These are phyloP conservation scores for Rubroshorea leprosula DNA, from an alignment of 345 rosid genomes.

Conservation along the genomic window DNA sequence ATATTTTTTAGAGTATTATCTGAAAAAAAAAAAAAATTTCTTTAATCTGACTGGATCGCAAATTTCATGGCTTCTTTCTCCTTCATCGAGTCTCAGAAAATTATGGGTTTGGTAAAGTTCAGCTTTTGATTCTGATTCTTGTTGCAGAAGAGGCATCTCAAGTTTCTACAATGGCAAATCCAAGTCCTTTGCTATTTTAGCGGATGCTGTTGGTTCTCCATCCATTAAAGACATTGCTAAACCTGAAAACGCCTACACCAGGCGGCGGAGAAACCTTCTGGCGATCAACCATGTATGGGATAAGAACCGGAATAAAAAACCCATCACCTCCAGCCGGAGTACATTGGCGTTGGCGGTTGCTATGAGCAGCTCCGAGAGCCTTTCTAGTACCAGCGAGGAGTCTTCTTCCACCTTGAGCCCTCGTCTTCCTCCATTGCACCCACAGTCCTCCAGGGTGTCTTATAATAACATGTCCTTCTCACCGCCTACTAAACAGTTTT, in stretches of 20 bases:
- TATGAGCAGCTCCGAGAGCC: slow-evolving; percentile 57
- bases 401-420: slow-evolving; percentile 40
- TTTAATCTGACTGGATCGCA: too few species aligned
- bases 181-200: slow-evolving; percentile 62
- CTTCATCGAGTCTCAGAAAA: neutral
- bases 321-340: slow-evolving; percentile 55
- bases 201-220: slow-evolving; percentile 39
- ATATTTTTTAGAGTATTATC: too few species aligned
- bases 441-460: slow-evolving; percentile 30
- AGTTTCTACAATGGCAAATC: slow-evolving; percentile 80
- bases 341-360: slow-evolving; percentile 66
- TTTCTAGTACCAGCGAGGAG: slow-evolving; percentile 48
- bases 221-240: slow-evolving; percentile 59
- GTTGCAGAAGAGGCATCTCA: slow-evolving; percentile 75
- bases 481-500: slow-evolving; percentile 19
- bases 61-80: neutral
- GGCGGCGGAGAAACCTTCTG: slow-evolving; percentile 51
- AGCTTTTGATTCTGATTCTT: neutral
- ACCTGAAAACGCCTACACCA: slow-evolving; percentile 60
- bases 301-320: slow-evolving; percentile 31
- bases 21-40: too few species aligned
- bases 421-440: slow-evolving; percentile 68
- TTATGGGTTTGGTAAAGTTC: neutral
- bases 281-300: slow-evolving; percentile 64
- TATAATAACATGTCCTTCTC: slow-evolving; percentile 22